Evolutionary conservation across 495 filamentous ascomycete genomes (phyloP).

Genomic region (Penicillium diatomitis): DNA sequence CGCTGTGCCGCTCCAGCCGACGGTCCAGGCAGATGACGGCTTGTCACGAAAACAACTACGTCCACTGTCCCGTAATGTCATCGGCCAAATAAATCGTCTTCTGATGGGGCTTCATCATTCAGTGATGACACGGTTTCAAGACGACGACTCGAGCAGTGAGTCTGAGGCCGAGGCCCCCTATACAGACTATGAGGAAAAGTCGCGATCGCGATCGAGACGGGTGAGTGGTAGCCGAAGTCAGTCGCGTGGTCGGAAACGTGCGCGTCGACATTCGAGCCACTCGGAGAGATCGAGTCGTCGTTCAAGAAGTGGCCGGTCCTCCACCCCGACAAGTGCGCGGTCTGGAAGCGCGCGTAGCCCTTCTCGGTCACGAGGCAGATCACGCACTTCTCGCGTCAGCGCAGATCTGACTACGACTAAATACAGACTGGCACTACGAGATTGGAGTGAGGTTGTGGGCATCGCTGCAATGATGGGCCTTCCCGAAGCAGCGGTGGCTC

Average conservation of each 20-base stretch:
- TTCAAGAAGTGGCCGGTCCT: slow-evolving; percentile 4
- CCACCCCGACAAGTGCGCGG: not conserved
- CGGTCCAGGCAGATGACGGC: slow-evolving; percentile 53
- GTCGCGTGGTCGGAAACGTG: slow-evolving; percentile 25
- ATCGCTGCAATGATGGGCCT: slow-evolving; percentile 64
- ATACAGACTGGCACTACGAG: slow-evolving; percentile 41
- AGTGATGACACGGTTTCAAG: slow-evolving; percentile 33
- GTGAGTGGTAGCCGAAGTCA: slow-evolving; percentile 12
- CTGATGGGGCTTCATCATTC: slow-evolving; percentile 58
- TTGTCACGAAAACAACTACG: slow-evolving; percentile 48
- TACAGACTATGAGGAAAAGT: slow-evolving; percentile 1
- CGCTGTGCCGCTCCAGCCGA: slow-evolving; percentile 25
- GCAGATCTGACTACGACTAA: not conserved
- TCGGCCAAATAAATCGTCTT: slow-evolving; percentile 55
- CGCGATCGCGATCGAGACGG: slow-evolving; percentile 1
- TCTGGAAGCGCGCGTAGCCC: slow-evolving; percentile 6
- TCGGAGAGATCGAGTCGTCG: slow-evolving; percentile 3
- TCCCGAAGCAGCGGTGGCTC: slow-evolving; percentile 47
- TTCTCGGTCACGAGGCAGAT: slow-evolving; percentile 12
- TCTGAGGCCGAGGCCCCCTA: slow-evolving; percentile 11
- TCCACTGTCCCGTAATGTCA: slow-evolving; percentile 54
- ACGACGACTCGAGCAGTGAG: slow-evolving; percentile 17
- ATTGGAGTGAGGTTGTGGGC: slow-evolving; percentile 76
- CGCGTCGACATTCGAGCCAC: slow-evolving; percentile 2
- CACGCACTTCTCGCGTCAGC: slow-evolving; percentile 1